Evolutionary conservation across 331 rosid genomes (phyloP).

Genomic region (Malus hybrid): DNA sequence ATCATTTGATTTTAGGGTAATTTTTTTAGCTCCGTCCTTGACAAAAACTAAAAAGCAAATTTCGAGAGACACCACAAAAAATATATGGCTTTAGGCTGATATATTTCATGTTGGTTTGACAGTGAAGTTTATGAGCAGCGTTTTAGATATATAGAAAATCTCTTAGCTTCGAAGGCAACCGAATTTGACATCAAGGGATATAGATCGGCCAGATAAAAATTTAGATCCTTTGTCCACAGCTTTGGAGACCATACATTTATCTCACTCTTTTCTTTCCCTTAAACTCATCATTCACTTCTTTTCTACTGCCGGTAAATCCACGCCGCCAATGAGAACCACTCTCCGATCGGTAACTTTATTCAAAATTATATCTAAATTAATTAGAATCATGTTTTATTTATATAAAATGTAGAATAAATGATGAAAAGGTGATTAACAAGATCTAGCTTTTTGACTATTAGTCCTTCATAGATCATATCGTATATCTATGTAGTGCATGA

Average conservation of each 20-base stretch:
- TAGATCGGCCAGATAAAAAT: constrained; percentile 48
- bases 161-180: constrained; percentile 46
- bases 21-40: too few relatives aligned
- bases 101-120: constrained; percentile 12
- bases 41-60: too few relatives aligned
- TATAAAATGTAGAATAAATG: neutral
- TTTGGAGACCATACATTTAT: constrained; percentile 74
- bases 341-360: constrained; percentile 9
- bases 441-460: constrained; percentile 41
- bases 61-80: neutral
- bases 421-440: constrained; percentile 16
- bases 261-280: constrained; percentile 41
- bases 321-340: constrained; percentile 20
- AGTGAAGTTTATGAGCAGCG: constrained; percentile 23
- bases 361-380: neutral
- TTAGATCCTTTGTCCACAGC: constrained; percentile 77
- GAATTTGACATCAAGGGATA: constrained; percentile 55
- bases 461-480: constrained; percentile 20
- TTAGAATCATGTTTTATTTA: neutral
- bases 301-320: constrained; percentile 32
- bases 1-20: too few relatives aligned
- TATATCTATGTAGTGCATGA: constrained; percentile 18
- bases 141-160: constrained; percentile 7
- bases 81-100: neutral
- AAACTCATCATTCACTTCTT: constrained; percentile 54